These are phyloP conservation scores for Rhizopus delemar DNA, from an alignment of 371 early-diverging fungal genomes.

Conservation along the genomic window DNA sequence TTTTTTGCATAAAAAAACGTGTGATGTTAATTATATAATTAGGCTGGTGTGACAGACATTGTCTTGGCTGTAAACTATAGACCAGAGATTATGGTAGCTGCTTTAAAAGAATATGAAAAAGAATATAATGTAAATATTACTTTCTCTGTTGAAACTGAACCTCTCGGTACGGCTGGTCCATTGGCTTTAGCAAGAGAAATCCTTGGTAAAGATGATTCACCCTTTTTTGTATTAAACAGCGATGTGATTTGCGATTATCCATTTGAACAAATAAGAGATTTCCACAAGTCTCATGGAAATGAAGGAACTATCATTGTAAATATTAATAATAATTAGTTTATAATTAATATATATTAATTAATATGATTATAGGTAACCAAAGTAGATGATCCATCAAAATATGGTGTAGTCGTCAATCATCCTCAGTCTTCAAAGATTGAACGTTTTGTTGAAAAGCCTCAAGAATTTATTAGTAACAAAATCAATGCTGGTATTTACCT, in stretches of 20 bases:
- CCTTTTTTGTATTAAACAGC: constrained; percentile 99
- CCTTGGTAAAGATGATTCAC: constrained; percentile 87
- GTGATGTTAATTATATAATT: constrained; percentile 11
- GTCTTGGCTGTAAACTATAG: constrained; percentile 99
- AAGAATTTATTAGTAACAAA: constrained; percentile 91
- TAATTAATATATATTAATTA: not conserved
- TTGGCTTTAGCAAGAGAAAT: constrained; percentile 93
- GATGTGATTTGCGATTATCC: constrained; percentile 99
- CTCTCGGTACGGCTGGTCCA: constrained; percentile 98
- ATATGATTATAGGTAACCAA: constrained; percentile 75
- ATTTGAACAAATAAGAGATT: constrained; percentile 85
- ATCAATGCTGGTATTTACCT: constrained; percentile 99
- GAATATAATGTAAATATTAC: constrained; percentile 92
- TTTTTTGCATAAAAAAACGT: not conserved
- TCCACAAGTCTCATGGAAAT: constrained; percentile 86
- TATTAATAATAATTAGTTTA: not conserved
- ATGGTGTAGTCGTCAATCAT: constrained; percentile 93
- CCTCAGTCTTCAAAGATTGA: constrained; percentile 75
- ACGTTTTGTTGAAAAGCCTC: constrained; percentile 99
- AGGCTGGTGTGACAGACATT: constrained; percentile 97
- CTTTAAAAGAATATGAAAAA: constrained; percentile 87
- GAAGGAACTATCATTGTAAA: constrained; percentile 93
- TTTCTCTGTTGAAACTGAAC: constrained; percentile 97
- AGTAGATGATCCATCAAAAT: constrained; percentile 98
- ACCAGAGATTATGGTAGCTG: constrained; percentile 93